Base-by-base conservation (phyloP, 495 filamentous ascomycete species). In the Umbilicaria muhlenbergii region DNA sequence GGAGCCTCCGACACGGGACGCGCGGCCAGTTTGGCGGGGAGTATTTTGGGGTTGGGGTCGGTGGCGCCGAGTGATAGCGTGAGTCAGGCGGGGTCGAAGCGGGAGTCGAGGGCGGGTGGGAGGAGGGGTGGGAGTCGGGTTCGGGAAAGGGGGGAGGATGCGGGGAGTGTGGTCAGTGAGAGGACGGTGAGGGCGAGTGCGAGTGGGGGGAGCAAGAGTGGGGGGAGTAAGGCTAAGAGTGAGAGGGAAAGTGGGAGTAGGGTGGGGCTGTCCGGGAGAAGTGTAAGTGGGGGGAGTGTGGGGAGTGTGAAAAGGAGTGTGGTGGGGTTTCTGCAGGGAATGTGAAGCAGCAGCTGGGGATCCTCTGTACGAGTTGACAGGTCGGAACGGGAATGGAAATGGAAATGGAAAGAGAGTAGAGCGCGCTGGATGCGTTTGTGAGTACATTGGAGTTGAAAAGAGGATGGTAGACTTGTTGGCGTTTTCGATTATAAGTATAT, bases 21-120 rank as follows among this genome's bases (percentile, higher is more conserved):
- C 56, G 64, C 40, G 60, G 66, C 48, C 61, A 60, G 12, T 61
- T 66, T 42, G 61, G 61, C 41, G 59, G 65, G 42, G 38, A 63
- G 58, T 12, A 45, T 39, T 11, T 52, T 52, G 11, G 54, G 58
- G 13, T n/a, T 38, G 7, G 41, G 42, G 12, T 50, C 58, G 5
- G 58, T 81, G 31, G 70, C 62, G 17, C 78, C 80, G 3, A 71
- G 70, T 44, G 80, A 85, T 53, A 82, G 77, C 51, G 70, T 81
- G 36, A 81, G 77, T 52, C 75, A 76, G 52, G 68, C 79, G 2
- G 72, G 70, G 8, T 73, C 65, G 16, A 68, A 60, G 35, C 50
- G 61, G 52, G 38, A 53, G 45, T 52, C 61, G 32, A 51, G 52
- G 34, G 58, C 55, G 39, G 45, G 53, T 43, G 47, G 46, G 47